Conservation (phyloP, 2,329 filamentous ascomycete species). For the Coniochaeta prunicola region DNA sequence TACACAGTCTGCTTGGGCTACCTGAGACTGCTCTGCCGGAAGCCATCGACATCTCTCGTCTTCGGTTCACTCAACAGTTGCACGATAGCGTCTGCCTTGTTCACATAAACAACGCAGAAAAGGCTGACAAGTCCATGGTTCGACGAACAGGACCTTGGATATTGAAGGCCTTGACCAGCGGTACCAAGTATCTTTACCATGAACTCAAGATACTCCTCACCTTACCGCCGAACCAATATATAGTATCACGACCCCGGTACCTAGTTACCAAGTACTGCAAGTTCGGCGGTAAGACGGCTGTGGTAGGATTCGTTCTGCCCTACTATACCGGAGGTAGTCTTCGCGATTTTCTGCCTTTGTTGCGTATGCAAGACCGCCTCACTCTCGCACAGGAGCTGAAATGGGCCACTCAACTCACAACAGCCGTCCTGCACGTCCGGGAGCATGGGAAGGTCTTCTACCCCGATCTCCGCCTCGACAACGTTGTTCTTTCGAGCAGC, state of each 20-base stretch:
- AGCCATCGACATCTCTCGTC: conserved; percentile 38
- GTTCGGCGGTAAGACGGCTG: conserved; percentile 48
- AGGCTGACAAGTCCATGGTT: conserved; percentile 13
- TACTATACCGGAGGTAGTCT: conserved; percentile 48
- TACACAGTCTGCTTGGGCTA: conserved; percentile 36
- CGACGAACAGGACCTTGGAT: conserved; percentile 28
- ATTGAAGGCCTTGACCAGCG: conserved; percentile 51
- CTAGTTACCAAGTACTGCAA: conserved; percentile 47
- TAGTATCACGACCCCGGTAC: conserved; percentile 44
- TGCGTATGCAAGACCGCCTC: conserved; percentile 38
- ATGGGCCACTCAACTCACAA: conserved; percentile 47
- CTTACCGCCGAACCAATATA: conserved; percentile 42
- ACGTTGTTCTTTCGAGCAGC: conserved; percentile 43
- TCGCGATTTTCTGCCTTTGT: conserved; percentile 45
- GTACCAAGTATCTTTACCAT: conserved; percentile 54
- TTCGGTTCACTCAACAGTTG: conserved; percentile 45
- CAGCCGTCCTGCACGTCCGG: conserved; percentile 42
- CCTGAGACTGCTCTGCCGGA: conserved; percentile 32
- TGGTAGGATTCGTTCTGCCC: conserved; percentile 49
- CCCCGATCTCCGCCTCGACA: conserved; percentile 53
- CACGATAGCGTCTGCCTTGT: conserved; percentile 55
- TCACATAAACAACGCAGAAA: conserved; percentile 21
- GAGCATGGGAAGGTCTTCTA: conserved; percentile 41
- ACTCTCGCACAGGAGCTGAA: conserved; percentile 36
- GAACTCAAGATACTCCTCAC: conserved; percentile 49